Evolutionary conservation across 768 basidiomycete genomes (phyloP), one percentile per base, ranked within the genome.

Genomic region (Multifurca ochricompacta): DNA sequence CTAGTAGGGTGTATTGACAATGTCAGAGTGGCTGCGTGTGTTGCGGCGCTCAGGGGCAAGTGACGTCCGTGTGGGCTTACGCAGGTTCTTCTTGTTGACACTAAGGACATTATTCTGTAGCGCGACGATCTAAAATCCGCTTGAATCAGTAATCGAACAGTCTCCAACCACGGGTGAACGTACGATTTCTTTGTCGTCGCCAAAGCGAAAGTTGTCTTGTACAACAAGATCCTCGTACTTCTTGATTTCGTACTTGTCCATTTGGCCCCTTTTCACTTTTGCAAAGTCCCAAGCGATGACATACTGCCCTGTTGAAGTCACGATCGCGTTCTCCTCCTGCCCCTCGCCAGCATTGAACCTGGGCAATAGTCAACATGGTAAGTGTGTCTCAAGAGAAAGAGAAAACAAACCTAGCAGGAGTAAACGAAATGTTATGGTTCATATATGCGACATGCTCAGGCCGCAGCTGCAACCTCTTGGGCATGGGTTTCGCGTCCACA

Each of bases 221-320:
- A 98, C 93, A 54, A 98, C 93, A 42, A 80, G 77, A 63, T 95
- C 92, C 64, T 92, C 87, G 67, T 96, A 97, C 73, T 86, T 86
- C 78, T 94, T 93, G 74, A 98, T 94, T 64, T 95, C 91, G 65
- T 97, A 98, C 68, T 87, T 87, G 70, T 92, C 90, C 39, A 87
- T 75, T 46, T 81, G 79, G 50, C 96, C 96, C 69, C 85, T 85
- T 78, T 95, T 97, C 59, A 98, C 89, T 66, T 94, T 92, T 41
- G 77, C 80, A 67, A 99, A 95, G 79, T 98, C 94, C 94, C 94
- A 99, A 6, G 92, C 93, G 64, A 97, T 79, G 54, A 97, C 88
- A 62, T 81, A 97, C 66, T 83, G 81, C 18, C 95, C 95, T 0
- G 85, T 93, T 13, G 92, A 91, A 0, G 95, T 98, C 43, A 98